Base-by-base conservation (phyloP, 495 filamentous ascomycete species). In the Aspergillus carlsbadensis region DNA sequence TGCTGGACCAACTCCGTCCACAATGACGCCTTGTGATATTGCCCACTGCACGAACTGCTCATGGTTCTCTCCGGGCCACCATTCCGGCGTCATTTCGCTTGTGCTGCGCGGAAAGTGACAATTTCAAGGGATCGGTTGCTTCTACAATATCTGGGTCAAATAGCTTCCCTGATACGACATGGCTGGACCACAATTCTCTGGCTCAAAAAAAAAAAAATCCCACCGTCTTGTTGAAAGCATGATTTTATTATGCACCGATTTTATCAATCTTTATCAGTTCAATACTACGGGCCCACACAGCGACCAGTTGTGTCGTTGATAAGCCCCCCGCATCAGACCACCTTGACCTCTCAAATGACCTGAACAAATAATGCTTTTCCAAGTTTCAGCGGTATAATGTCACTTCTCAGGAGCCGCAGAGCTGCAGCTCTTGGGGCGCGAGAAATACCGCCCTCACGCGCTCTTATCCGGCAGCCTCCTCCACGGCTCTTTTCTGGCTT, bases 401-500 rank as follows among this genome's bases (percentile, higher is more conserved):
- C 67, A 18, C 61, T 67, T 15, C 56, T 71, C 20, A 60, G 61
- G 29, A 70, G 62, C 42, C 64, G 61, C 26, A 56, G 68, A 49
- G 59, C 40, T 6, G 20, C 34, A 39, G 8, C 65, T 34, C 37
- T 40, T n/a, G 41, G 52, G 43, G 57, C 63, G 20, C 64, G 67
- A 15, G 54, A 49, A 44, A 39, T 71, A 33, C 42, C 59, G 24
- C 21, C 37, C 18, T 24, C 52, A 14, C 46, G 37, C 2, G 53
- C 59, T 48, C 6, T 53, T 17, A 31, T 46, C 17, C 42, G 43
- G 26, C 15, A 58, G 13, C 37, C 53, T 37, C 57, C 42, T 42
- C 29, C 66, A 36, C 70, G 80, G 39, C 55, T 71, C 13, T 95
- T 94, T 78, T 91, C 90, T 34, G 80, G 87, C 54, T 82, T 92